Percentiles rank a stretch among this genome's conserved stretches.
Evolutionary conservation across 129 eudicot genomes (phyloP).

Genomic region (Smallanthus sonchifolius): DNA sequence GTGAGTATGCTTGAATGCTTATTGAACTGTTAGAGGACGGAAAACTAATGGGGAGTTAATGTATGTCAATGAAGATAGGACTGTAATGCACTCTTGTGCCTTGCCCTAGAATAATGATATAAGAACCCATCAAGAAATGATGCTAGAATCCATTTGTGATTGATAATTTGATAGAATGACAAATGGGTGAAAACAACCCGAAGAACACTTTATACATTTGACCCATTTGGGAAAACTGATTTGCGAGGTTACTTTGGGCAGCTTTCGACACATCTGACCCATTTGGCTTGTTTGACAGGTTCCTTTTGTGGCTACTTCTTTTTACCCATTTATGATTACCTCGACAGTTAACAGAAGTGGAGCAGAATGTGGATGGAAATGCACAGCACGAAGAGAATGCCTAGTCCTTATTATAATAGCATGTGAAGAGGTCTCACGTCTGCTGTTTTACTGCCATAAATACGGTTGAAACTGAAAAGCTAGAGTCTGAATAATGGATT

Average conservation of each 20-base stretch:
- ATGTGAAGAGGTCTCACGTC: conserved; percentile 55
- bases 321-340: conserved; percentile 24
- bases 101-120: too few relatives aligned
- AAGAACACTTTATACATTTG: too few relatives aligned
- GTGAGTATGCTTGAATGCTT: too few relatives aligned
- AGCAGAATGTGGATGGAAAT: conserved; percentile 71
- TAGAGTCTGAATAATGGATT: conserved; percentile 6
- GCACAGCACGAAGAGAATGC: conserved; percentile 79
- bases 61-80: too few relatives aligned
- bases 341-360: conserved; percentile 69
- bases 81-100: too few relatives aligned
- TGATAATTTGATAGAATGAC: too few relatives aligned
- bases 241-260: neutral
- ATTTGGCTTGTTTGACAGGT: neutral
- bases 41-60: too few relatives aligned
- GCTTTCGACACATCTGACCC: neutral
- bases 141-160: too few relatives aligned
- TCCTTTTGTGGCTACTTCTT: neutral
- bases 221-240: neutral
- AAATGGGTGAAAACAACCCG: too few relatives aligned
- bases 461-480: conserved; percentile 44
- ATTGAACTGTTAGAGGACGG: too few relatives aligned
- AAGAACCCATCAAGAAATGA: too few relatives aligned
- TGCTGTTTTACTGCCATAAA: conserved; percentile 55
- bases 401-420: conserved; percentile 55